phyloP scores from a whole-genome alignment of 208 protist genomes.

The Zelonia costaricensis region DNA sequence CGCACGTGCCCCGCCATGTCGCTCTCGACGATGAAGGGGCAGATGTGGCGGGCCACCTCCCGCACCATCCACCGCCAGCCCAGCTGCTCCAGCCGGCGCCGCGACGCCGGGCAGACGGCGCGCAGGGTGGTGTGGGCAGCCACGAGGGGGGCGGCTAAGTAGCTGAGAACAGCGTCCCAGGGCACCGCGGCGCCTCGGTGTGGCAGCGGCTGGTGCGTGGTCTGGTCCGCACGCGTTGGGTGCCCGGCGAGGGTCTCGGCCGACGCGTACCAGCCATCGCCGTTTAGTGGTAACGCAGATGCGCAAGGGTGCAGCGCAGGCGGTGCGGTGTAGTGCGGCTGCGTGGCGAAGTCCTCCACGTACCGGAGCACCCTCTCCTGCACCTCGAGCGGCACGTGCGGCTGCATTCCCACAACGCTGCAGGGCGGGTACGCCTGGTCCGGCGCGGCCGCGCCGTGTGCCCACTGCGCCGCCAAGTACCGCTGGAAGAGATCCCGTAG shows the following conservation, averaged over 20 bases:
- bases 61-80: constrained; percentile 20
- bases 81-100: constrained; percentile 21
- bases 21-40: constrained; percentile 21
- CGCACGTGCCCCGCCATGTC: constrained; percentile 8
- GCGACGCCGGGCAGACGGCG: constrained; percentile 8
- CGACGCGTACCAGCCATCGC: no score
- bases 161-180: constrained; percentile 18
- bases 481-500: constrained; percentile 12
- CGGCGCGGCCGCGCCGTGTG: constrained; percentile 1
- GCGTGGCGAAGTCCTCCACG: constrained; percentile 18
- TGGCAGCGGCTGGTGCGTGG: no score
- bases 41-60: constrained; percentile 7
- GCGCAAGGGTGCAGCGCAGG: no score
- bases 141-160: constrained; percentile 1
- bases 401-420: not conserved
- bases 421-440: not conserved
- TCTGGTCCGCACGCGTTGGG: no score
- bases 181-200: not conserved
- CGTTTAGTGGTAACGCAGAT: no score
- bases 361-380: constrained; percentile 23
- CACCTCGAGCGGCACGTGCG: constrained; percentile 3
- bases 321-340: no score
- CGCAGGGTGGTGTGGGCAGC: constrained; percentile 9
- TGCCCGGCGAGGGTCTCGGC: no score
- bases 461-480: constrained; percentile 23